phyloP scores from a whole-genome alignment of 805 yeast genomes.

The Candida suzukii region DNA sequence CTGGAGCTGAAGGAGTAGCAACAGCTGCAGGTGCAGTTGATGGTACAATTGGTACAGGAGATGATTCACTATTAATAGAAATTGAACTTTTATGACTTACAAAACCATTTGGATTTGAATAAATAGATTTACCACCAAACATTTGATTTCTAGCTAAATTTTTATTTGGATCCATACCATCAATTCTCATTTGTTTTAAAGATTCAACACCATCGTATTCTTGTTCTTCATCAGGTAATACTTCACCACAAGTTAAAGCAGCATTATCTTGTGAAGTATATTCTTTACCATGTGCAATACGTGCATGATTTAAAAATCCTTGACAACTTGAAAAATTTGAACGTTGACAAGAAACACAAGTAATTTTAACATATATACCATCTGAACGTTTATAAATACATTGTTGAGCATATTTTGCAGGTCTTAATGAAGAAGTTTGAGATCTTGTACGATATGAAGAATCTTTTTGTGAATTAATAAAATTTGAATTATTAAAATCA shows the following conservation, averaged over 20 bases:
- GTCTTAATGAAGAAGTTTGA: slow-evolving; percentile 44
- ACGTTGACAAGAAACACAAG: slow-evolving; percentile 61
- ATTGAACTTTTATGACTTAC: not conserved
- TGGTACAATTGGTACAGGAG: not conserved
- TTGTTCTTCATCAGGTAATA: slow-evolving; percentile 48
- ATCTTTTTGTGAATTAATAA: slow-evolving; percentile 1
- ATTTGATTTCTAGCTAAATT: slow-evolving; percentile 31
- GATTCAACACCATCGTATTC: slow-evolving; percentile 42
- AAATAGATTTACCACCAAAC: not conserved
- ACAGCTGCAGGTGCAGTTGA: not conserved
- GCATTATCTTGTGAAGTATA: slow-evolving; percentile 70
- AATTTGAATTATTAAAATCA: not conserved
- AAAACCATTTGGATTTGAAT: slow-evolving; percentile 1
- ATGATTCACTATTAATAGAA: not conserved
- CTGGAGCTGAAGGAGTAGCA: no score
- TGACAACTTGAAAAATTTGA: slow-evolving; percentile 73
- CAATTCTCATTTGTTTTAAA: slow-evolving; percentile 26
- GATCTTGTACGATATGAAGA: slow-evolving; percentile 39
- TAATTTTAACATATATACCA: slow-evolving; percentile 60
- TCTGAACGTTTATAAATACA: slow-evolving; percentile 64
- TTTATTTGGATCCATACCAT: slow-evolving; percentile 34
- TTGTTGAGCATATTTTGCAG: slow-evolving; percentile 29
- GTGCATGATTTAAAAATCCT: slow-evolving; percentile 71
- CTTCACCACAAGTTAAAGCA: slow-evolving; percentile 58
- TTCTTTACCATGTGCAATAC: slow-evolving; percentile 67